phyloP scores from a whole-genome alignment of 345 rosid species.

The Populus tremula region DNA sequence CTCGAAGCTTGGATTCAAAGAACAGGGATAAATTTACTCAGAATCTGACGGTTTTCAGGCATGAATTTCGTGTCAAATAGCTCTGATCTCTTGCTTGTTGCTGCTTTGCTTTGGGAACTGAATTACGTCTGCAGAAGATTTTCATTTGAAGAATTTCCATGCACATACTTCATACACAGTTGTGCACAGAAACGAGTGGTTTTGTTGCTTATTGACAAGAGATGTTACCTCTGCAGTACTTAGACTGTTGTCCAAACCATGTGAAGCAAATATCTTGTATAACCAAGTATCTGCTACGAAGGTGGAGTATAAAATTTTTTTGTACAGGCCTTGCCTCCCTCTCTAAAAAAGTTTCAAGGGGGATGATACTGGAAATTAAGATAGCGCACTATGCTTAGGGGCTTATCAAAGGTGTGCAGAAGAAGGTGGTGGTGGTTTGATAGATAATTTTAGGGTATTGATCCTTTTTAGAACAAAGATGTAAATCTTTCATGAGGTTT shows the following conservation, averaged over 20 bases:
- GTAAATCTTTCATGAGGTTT: slow-evolving; percentile 34
- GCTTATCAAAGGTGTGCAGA: slow-evolving; percentile 7
- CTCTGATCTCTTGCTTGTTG: background rate
- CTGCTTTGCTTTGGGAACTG: slow-evolving; percentile 12
- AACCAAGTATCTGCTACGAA: slow-evolving; percentile 7
- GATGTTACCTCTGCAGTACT: slow-evolving; percentile 10
- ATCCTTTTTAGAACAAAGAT: slow-evolving; percentile 41
- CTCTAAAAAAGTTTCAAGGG: background rate
- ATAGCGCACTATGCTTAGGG: background rate
- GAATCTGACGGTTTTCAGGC: slow-evolving; percentile 77
- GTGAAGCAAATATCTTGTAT: slow-evolving; percentile 8
- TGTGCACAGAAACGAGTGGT: background rate
- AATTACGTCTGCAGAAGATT: slow-evolving; percentile 9
- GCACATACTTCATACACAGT: background rate
- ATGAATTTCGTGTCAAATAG: slow-evolving; percentile 84
- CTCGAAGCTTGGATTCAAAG: slow-evolving; percentile 79
- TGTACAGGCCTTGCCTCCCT: slow-evolving; percentile 10
- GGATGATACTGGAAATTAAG: slow-evolving; percentile 5
- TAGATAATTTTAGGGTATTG: slow-evolving; percentile 17
- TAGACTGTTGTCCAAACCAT: slow-evolving; percentile 11
- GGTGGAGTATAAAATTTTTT: slow-evolving; percentile 14
- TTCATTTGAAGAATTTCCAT: slow-evolving; percentile 15
- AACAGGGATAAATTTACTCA: slow-evolving; percentile 98
- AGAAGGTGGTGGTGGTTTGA: slow-evolving; percentile 18
- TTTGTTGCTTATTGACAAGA: slow-evolving; percentile 4